Evolutionary conservation across 371 early-diverging fungal genomes (phyloP), one percentile per base, ranked within the genome.

Genomic region (Mortierella sp.): DNA sequence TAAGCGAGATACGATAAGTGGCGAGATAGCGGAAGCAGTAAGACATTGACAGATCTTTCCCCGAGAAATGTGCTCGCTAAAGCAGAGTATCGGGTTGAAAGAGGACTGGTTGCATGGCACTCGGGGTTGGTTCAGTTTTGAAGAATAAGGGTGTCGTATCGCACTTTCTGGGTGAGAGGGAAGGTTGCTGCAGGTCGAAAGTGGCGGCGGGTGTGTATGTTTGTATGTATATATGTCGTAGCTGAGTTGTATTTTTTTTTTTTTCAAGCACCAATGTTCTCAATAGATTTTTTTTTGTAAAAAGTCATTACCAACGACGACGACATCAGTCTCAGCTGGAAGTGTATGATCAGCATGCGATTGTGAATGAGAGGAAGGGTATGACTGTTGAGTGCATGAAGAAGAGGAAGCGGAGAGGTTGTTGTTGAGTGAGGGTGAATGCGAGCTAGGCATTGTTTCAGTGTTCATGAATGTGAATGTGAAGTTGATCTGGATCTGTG

Each of bases 271-370:
- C 8, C 56, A 35, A 68, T 41, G 68, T 68, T 41, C 38, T 35
- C 68, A 41, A 7, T 38, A 68, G 35, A 2, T 68, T 24, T 68
- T 63, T 35, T 44, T 48, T 32, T 18, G 4, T 58, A 0, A 14
- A 0, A 27, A 16, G 32, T 60, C 46, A 63, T 78, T 80, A 83
- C 83, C 83, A 63, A 83, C 80, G 49, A 83, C 72, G 11, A 83
- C 80, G 63, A 83, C 60, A 56, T 80, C 75, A 12, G 80, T 80
- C 74, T 74, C 21, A 29, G 83, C 11, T 24, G 83, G 83, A 24
- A 82, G 29, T 38, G 48, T n/a, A 35, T 72, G 54, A 41, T 60
- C 27, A 32, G 71, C 29, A 43, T 27, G 41, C 5, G 48, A 27
- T 27, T n/a, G 58, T 35, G 38, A 58, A 70, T 68, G 71, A 27